A percentile compares a stretch with the other conserved stretches of the same genome.
Conservation (phyloP, 1,139 yeast species). For the Suhomyces terraborum region DNA sequence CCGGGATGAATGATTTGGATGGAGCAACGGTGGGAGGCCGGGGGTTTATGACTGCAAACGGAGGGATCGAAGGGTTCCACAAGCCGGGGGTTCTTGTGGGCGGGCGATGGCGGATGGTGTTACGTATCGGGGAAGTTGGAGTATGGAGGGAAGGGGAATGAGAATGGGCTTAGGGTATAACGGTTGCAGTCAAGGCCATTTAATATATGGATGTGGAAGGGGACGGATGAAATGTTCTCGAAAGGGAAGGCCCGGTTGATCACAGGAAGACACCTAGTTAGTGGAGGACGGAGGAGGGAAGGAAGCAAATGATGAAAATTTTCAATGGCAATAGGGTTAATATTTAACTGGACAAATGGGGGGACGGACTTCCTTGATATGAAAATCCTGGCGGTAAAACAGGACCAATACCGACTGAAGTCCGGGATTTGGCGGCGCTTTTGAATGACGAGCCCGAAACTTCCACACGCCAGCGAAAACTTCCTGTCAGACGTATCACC, state of each 20-base stretch:
- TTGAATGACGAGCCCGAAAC: too few species aligned
- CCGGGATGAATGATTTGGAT: background rate
- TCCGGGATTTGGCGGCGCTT: too few species aligned
- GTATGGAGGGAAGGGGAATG: background rate
- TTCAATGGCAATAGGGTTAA: conserved; percentile 4
- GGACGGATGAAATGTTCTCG: conserved; percentile 2
- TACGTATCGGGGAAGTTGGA: background rate
- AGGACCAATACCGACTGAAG: conserved; percentile 2
- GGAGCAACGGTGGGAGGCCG: background rate
- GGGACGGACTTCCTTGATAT: conserved; percentile 13
- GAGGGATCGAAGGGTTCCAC: background rate
- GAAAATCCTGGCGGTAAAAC: conserved; percentile 5
- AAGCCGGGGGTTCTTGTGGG: background rate
- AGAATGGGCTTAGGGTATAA: background rate
- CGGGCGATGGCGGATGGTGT: background rate
- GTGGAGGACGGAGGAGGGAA: background rate
- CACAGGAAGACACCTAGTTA: too few species aligned
- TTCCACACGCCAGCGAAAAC: background rate
- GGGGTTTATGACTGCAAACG: background rate
- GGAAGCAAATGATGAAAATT: conserved; percentile 1
- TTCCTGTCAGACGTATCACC: conserved; percentile 1
- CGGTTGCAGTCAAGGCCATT: conserved; percentile 6
- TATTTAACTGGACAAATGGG: conserved; percentile 3
- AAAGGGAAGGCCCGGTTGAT: too few species aligned
- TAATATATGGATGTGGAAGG: background rate